Percentiles rank a stretch among this genome's conserved stretches.
Conservation (phyloP, 345 rosid species). For the Dipteronia dyeriana region DNA sequence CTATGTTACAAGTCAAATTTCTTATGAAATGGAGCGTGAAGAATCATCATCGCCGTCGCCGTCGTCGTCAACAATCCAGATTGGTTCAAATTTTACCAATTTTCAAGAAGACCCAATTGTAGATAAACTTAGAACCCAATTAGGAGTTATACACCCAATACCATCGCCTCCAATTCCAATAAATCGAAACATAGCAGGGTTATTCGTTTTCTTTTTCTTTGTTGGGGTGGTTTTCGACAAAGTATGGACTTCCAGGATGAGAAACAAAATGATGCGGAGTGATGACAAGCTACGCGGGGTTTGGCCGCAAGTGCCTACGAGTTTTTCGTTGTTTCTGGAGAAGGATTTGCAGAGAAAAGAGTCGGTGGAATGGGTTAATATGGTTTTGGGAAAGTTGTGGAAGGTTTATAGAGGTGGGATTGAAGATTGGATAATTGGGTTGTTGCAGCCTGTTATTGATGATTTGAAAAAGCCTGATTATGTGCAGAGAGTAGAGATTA, state of each 20-base stretch:
- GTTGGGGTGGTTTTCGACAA: constrained; percentile 92
- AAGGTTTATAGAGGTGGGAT: constrained; percentile 90
- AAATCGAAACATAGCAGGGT: constrained; percentile 61
- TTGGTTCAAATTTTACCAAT: constrained; percentile 48
- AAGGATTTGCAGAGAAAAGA: constrained; percentile 96
- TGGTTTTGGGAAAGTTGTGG: constrained; percentile 97
- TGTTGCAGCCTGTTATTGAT: constrained; percentile 98
- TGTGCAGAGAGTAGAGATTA: constrained; percentile 88
- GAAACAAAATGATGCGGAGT: constrained; percentile 21
- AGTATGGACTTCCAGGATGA: constrained; percentile 77
- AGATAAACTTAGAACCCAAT: constrained; percentile 81
- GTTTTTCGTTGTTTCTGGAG: constrained; percentile 82
- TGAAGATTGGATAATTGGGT: constrained; percentile 90
- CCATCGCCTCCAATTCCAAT: constrained; percentile 90
- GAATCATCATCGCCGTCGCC: constrained; percentile 17
- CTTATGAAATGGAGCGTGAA: constrained; percentile 48
- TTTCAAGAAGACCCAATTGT: constrained; percentile 85
- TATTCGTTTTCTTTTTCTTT: constrained; percentile 84
- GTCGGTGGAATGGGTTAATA: constrained; percentile 98
- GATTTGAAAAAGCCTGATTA: constrained; percentile 90
- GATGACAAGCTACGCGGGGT: constrained; percentile 41
- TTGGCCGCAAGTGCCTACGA: constrained; percentile 88
- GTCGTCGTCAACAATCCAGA: constrained; percentile 22
- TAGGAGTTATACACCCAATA: constrained; percentile 87
- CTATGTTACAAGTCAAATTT: constrained; percentile 42